A percentile compares a stretch with the other conserved stretches of the same genome.
Conservation (phyloP, 257 asterid genomes). For the Salvia splendens region DNA sequence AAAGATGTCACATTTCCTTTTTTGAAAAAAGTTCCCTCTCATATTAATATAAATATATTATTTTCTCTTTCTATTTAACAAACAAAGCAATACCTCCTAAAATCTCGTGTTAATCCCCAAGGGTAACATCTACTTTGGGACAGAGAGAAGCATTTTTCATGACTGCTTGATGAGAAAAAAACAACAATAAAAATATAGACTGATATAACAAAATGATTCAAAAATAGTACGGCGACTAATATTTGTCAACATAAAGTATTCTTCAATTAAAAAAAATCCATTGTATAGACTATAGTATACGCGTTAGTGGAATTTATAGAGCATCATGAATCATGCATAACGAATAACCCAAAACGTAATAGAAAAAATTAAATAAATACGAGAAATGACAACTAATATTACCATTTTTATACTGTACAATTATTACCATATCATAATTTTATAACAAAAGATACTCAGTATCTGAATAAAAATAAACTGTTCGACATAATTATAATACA, state of each 20-base stretch:
- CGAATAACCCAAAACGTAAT: not conserved
- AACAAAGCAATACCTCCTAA: too few relatives aligned
- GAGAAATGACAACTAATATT: constrained; percentile 22
- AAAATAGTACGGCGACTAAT: not conserved
- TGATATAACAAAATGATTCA: not conserved
- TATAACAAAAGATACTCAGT: constrained; percentile 6
- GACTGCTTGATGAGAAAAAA: not conserved
- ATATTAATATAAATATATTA: too few relatives aligned
- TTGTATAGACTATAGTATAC: not conserved
- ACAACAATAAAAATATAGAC: not conserved
- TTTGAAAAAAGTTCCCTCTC: too few relatives aligned
- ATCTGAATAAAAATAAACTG: not conserved
- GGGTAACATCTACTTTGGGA: too few relatives aligned
- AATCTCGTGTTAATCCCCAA: too few relatives aligned
- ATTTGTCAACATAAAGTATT: not conserved
- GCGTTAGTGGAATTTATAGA: constrained; percentile 2
- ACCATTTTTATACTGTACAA: not conserved
- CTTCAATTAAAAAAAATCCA: not conserved
- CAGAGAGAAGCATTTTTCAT: too few relatives aligned
- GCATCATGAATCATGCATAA: constrained; percentile 2
- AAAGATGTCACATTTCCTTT: too few relatives aligned
- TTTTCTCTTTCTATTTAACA: too few relatives aligned
- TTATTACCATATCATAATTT: not conserved
- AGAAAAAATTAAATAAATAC: not conserved
- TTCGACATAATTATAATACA: not conserved